phyloP scores from a whole-genome alignment of 495 filamentous ascomycete genomes.

The Daldinia loculata region DNA sequence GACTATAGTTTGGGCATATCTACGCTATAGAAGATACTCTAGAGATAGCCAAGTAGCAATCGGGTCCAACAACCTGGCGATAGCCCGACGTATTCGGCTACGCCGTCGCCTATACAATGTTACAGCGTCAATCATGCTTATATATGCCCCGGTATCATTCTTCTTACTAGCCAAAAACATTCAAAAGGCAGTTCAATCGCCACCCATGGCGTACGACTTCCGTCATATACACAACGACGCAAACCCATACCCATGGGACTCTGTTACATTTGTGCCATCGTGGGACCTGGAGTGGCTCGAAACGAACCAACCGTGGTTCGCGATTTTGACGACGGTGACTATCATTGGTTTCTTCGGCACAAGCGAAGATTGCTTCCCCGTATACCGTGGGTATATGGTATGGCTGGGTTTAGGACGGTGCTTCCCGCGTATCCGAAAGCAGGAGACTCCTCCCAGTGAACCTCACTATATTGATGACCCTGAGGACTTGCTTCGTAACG shows the following conservation, averaged over 20 bases:
- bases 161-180: constrained; percentile 70
- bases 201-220: constrained; percentile 63
- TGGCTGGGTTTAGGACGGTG: constrained; percentile 59
- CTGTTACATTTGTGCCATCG: constrained; percentile 69
- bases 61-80: constrained; percentile 52
- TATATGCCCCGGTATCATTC: constrained; percentile 69
- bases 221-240: constrained; percentile 45
- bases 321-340: constrained; percentile 65
- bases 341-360: constrained; percentile 84
- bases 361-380: constrained; percentile 75
- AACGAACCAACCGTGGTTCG: constrained; percentile 73
- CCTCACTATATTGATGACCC: background rate
- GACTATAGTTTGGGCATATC: constrained; percentile 67
- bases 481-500: background rate
- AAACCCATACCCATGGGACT: constrained; percentile 59
- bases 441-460: too few relatives aligned
- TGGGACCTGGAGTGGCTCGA: constrained; percentile 53
- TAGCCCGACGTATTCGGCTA: constrained; percentile 65
- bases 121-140: constrained; percentile 69
- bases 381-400: constrained; percentile 69
- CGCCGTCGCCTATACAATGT: constrained; percentile 81
- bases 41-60: constrained; percentile 67
- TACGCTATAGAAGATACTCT: constrained; percentile 73
- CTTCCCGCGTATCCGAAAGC: constrained; percentile 50
- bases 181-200: constrained; percentile 41